Evolutionary conservation across 2,329 filamentous ascomycete genomes (phyloP).

Genomic region (Teratosphaeria pseudoeucalypti): DNA sequence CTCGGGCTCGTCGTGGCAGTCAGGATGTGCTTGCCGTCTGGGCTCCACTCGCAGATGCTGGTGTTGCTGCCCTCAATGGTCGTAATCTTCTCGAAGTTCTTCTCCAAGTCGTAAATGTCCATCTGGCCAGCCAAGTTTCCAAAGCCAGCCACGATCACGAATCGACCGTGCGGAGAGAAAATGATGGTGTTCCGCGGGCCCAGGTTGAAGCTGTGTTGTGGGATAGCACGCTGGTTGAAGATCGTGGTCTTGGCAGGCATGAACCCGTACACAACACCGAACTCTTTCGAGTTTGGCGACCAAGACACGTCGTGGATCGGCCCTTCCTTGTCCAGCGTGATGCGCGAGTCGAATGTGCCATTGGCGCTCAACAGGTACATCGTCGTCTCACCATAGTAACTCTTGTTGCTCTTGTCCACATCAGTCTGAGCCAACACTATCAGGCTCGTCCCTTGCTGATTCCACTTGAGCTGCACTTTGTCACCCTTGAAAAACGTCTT

Average conservation of each 20-base stretch:
- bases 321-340: constrained; percentile 77
- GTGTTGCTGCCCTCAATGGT: constrained; percentile 94
- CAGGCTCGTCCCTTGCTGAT: constrained; percentile 77
- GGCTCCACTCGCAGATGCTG: constrained; percentile 94
- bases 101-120: constrained; percentile 92
- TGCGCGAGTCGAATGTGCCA: constrained; percentile 82
- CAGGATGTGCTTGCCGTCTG: constrained; percentile 88
- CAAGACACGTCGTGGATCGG: constrained; percentile 97
- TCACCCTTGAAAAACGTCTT: constrained; percentile 99
- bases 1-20: constrained; percentile 96
- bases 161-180: constrained; percentile 88
- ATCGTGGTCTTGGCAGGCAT: constrained; percentile 99
- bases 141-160: constrained; percentile 89
- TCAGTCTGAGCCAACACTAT: constrained; percentile 96
- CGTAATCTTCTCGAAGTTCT: constrained; percentile 82
- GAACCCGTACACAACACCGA: constrained; percentile 93
- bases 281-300: constrained; percentile 96
- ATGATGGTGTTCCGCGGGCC: constrained; percentile 87
- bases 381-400: constrained; percentile 97
- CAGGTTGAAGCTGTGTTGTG: constrained; percentile 76
- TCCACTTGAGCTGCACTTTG: constrained; percentile 98
- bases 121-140: constrained; percentile 96
- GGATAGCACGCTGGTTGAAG: constrained; percentile 79
- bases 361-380: constrained; percentile 90
- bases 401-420: constrained; percentile 96